These are phyloP conservation scores for Phtheirospermum japonicum DNA, from an alignment of 257 asterid genomes.

Conservation along the genomic window DNA sequence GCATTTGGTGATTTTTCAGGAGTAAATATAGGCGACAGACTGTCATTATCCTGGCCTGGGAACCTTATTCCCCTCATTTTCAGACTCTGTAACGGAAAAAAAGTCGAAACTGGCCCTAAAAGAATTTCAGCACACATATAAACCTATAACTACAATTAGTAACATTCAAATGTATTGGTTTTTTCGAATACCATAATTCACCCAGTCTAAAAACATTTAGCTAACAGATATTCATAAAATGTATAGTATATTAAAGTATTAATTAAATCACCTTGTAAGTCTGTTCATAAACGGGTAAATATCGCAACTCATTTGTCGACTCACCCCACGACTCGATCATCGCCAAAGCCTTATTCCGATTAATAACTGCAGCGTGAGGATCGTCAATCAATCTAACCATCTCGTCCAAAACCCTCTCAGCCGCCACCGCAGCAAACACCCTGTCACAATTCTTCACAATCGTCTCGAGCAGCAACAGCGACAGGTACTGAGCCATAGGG, in stretches of 20 bases:
- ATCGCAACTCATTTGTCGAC: conserved; percentile 75
- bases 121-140: too few species aligned
- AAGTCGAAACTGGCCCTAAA: too few species aligned
- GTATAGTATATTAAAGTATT: not conserved
- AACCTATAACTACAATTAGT: too few species aligned
- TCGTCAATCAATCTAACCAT: conserved; percentile 92
- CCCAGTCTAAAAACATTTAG: not conserved
- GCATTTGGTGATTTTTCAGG: conserved; percentile 68
- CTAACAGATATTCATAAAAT: not conserved
- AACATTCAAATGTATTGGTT: too few species aligned
- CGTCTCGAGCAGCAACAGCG: conserved; percentile 87
- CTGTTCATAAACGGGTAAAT: conserved; percentile 89
- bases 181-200: not conserved
- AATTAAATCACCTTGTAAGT: conserved; percentile 73
- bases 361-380: conserved; percentile 76
- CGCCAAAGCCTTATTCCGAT: conserved; percentile 75
- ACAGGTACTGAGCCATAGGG: conserved; percentile 80
- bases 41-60: conserved; percentile 79
- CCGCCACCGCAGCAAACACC: conserved; percentile 88
- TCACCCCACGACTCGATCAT: conserved; percentile 96
- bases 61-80: conserved; percentile 80
- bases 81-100: conserved; percentile 51
- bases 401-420: conserved; percentile 93
- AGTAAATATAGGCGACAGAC: conserved; percentile 71
- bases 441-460: conserved; percentile 85